phyloP scores from a whole-genome alignment of 129 eudicot species.

The Arctium lappa region DNA sequence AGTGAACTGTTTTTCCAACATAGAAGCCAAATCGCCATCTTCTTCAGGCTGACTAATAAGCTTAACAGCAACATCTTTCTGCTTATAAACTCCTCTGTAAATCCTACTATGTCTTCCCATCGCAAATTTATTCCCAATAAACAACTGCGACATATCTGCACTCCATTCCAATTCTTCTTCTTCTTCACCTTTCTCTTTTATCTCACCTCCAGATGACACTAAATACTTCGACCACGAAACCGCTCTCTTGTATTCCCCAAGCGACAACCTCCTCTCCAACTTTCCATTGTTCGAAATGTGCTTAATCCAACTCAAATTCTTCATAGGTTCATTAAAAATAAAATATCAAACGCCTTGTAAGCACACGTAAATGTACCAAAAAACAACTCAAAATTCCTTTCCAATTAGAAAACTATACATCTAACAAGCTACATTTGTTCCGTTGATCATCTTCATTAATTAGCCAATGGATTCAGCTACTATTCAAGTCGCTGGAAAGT shows the following conservation, averaged over 20 bases:
- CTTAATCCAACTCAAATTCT: constrained; percentile 59
- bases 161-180: constrained; percentile 71
- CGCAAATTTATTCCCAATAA: constrained; percentile 82
- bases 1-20: constrained; percentile 68
- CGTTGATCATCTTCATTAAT: background rate
- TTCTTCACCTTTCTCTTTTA: constrained; percentile 57
- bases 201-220: constrained; percentile 73
- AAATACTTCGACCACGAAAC: constrained; percentile 86
- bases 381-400: background rate
- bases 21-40: constrained; percentile 72
- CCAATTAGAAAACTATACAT: background rate
- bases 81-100: constrained; percentile 84
- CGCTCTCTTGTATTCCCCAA: constrained; percentile 84
- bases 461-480: background rate
- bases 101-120: constrained; percentile 88
- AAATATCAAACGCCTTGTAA: background rate
- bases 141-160: constrained; percentile 95
- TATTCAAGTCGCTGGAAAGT: background rate
- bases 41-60: constrained; percentile 95
- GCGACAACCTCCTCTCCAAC: constrained; percentile 62
- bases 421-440: constrained; percentile 18
- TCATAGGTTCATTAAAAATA: constrained; percentile 42
- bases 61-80: constrained; percentile 85
- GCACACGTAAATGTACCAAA: background rate
- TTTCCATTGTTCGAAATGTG: constrained; percentile 58